These are phyloP conservation scores for Collybiopsis luxurians DNA, from an alignment of 768 basidiomycete species.

Conservation along the genomic window DNA sequence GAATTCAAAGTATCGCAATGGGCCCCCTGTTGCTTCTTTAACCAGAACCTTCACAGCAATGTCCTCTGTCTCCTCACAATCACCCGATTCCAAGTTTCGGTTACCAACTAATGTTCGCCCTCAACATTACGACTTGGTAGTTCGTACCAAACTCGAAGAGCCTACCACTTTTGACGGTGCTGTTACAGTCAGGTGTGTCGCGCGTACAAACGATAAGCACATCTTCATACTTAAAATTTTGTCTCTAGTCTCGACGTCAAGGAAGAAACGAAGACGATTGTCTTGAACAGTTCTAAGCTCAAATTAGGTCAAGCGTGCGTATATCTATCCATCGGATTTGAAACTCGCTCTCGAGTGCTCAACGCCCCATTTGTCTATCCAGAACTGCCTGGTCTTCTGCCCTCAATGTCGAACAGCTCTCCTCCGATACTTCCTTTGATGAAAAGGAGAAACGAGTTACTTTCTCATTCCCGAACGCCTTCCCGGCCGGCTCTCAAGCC, in stretches of 20 bases:
- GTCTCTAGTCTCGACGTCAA: conserved; percentile 39
- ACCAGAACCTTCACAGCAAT: conserved; percentile 1
- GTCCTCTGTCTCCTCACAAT: neutral
- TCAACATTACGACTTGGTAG: conserved; percentile 52
- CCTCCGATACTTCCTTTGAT: conserved; percentile 52
- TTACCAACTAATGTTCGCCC: conserved; percentile 49
- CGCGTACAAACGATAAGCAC: neutral
- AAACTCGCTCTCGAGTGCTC: neutral
- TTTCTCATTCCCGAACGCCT: conserved; percentile 50
- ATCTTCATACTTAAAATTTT: neutral
- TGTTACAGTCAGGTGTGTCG: conserved; percentile 35
- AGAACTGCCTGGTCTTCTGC: conserved; percentile 54
- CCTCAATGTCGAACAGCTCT: conserved; percentile 43
- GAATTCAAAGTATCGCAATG: neutral
- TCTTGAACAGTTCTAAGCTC: conserved; percentile 46
- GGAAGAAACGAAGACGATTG: conserved; percentile 38
- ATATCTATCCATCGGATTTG: conserved; percentile 15
- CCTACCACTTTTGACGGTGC: conserved; percentile 57
- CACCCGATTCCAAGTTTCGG: conserved; percentile 24
- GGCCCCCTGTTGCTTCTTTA: neutral
- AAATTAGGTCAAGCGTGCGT: conserved; percentile 36
- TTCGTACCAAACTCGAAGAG: conserved; percentile 60
- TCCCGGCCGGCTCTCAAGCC: conserved; percentile 70
- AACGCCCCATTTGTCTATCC: neutral
- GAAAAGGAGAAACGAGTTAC: conserved; percentile 61